Evolutionary conservation across 2,329 filamentous ascomycete species (phyloP), one percentile per base, ranked within the genome.

Genomic region (Neopestalotiopsis sp.): DNA sequence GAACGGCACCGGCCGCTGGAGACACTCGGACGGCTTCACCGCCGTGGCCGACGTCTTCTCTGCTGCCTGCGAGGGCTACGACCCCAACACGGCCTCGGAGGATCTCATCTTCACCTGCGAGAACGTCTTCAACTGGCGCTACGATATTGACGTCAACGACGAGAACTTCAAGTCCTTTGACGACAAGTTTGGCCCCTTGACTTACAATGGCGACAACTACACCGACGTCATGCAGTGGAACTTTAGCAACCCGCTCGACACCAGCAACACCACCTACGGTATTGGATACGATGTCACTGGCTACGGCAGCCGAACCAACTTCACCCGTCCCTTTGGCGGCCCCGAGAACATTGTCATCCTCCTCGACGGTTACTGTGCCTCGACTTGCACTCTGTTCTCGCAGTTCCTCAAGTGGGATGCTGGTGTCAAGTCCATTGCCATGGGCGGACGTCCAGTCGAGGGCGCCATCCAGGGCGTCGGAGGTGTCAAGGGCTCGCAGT

Each of bases 281-380:
- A 70, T 82, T 59, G 81, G 79, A 67, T 84, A 85, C 68, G 81
- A 84, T 38, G 82, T 89, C 65, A 84, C 82, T 2, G 87, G 86
- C 62, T 88, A 87, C 73, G 79, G 83, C 63, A 81, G 80, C 71
- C 81, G 82, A 14, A 74, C 79, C 20, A 84, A 86, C 73, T 81
- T 85, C 58, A 80, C 83, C 0, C 80, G 84, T 71, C 88, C 87
- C 1, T 91, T 91, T 75, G 81, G 80, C 1, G 80, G 76, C 1
- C 77, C 87, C 2, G 86, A 90, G 68, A 85, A 91, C 74, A 85
- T 91, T 59, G 81, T 90, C 56, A 77, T 90, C 20, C 80, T 90
- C n/a, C 85, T 86, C 65, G 88, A 90, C 73, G 88, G 88, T 42
- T 83, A 85, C 72, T 90, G 88, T 75, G 85, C 85, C 28, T 89